These are phyloP conservation scores for Sequoiadendron giganteum DNA, from an alignment of 75 land plant species.

Conservation along the genomic window DNA sequence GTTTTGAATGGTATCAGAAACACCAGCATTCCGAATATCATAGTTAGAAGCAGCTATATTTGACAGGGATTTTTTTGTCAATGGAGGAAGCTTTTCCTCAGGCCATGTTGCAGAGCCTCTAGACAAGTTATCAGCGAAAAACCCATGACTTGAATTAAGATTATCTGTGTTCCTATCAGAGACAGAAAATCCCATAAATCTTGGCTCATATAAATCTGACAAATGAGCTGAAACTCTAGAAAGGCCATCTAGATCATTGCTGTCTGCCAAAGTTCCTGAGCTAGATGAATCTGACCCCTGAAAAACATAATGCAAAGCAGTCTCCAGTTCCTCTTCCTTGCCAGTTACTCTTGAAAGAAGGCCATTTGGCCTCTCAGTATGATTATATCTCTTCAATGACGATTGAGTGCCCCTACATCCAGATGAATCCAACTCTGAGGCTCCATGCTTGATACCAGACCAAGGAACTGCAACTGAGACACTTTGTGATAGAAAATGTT, in stretches of 20 bases:
- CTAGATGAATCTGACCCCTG: neutral
- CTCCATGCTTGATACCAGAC: constrained; percentile 41
- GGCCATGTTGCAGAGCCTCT: constrained; percentile 84
- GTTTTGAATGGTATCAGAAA: constrained; percentile 5
- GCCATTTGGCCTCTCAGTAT: neutral
- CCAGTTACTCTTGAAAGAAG: neutral
- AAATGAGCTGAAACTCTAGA: constrained; percentile 8
- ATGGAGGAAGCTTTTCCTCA: constrained; percentile 75
- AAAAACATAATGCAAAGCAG: neutral
- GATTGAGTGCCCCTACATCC: neutral
- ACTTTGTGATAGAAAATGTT: constrained; percentile 59
- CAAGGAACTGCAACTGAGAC: constrained; percentile 89
- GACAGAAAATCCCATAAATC: neutral
- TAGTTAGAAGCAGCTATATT: neutral
- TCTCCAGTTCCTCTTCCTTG: neutral
- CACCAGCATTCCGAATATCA: neutral
- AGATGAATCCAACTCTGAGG: neutral
- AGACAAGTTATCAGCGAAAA: constrained; percentile 48
- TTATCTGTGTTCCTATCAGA: constrained; percentile 7
- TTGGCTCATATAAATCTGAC: constrained; percentile 10
- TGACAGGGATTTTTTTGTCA: constrained; percentile 2
- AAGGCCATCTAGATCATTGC: neutral
- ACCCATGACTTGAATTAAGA: constrained; percentile 45
- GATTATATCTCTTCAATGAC: neutral
- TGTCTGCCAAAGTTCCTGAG: constrained; percentile 8